Base-by-base conservation (phyloP, 2,329 filamentous ascomycete genomes). In the Pseudocercospora cruenta region DNA sequence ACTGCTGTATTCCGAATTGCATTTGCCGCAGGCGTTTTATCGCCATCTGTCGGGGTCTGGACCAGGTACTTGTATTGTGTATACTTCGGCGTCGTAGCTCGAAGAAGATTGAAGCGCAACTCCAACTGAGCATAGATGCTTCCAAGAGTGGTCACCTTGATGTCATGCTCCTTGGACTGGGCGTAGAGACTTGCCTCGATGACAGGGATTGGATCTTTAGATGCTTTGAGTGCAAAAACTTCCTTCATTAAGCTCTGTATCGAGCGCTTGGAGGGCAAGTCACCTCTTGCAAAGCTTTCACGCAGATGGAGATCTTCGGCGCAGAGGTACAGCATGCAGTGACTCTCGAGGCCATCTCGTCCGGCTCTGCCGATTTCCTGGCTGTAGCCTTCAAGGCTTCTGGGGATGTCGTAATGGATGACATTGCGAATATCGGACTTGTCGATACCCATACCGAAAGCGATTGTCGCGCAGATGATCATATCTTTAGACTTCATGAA, bases 381-480 rank as follows among this genome's bases (percentile, higher is more conserved):
- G 76, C 98, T 98, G 78, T 99, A 99, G 0, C 95, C 95, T 79
- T 99, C 95, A 58, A 99, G 82, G 73, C 92, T 97, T 79, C 98
- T 97, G 0, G 95, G 95, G 4, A 98, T 84, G 45, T 89, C 91
- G 73, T 96, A 90, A 76, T 99, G 95, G 47, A 99, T 91, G 36
- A 99, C 95, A 76, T 96, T 99, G 31, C 95, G 91, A 58, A 99
- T 95, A 77, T 99, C 91, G 0, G 94, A 87, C 78, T 99, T 99
- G 82, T 99, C 95, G 70, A 99, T 99, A 14, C 95, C 95, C 95
- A 99, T 99, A 5, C 95, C 95, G 76, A 99, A 99, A 26, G 95
- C 95, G 77, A 99, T 98, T 0, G 95, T 99, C 19, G 95, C 95
- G 58, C 98, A 95, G 49, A 99, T 96, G 31, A 99, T 91, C 71